Evolutionary conservation across 352 stramenopile species (phyloP).

Genomic region (Halophytophthora batemanensis): DNA sequence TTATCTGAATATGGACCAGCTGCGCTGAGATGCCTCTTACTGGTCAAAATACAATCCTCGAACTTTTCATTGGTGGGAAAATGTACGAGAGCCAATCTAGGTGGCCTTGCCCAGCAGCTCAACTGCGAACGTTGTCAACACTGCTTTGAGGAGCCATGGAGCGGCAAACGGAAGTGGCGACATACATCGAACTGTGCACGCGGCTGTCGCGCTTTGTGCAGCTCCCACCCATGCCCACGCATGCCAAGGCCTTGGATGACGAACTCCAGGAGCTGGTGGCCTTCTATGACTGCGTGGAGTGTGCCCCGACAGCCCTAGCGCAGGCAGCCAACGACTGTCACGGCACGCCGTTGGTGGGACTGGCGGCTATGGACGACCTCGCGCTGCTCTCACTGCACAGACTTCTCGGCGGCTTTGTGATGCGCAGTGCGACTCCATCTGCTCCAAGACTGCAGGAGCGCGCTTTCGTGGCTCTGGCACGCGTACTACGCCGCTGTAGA

Average conservation of each 20-base stretch:
- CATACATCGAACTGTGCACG: constrained; percentile 61
- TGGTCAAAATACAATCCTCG: no score
- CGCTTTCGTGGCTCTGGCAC: constrained; percentile 20
- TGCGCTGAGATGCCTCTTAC: no score
- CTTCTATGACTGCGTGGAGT: constrained; percentile 27
- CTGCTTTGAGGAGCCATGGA: constrained; percentile 5
- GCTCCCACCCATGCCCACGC: constrained; percentile 14
- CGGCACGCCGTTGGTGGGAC: constrained; percentile 8
- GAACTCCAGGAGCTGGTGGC: constrained; percentile 27
- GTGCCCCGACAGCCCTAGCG: neutral
- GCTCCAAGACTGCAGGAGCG: constrained; percentile 21
- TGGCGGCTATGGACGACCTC: constrained; percentile 59
- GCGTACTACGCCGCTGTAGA: constrained; percentile 33
- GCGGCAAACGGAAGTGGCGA: constrained; percentile 27
- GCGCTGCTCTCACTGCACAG: constrained; percentile 63
- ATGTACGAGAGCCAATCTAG: no score
- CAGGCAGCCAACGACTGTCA: neutral
- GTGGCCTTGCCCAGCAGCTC: no score
- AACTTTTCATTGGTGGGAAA: no score
- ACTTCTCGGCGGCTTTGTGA: constrained; percentile 38
- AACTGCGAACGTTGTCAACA: no score
- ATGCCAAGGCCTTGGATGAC: constrained; percentile 15
- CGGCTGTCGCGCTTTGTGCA: constrained; percentile 62
- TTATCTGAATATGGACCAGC: no score
- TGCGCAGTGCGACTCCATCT: constrained; percentile 5